Evolutionary conservation across 768 basidiomycete genomes (phyloP), one percentile per base, ranked within the genome.

Genomic region (Podaxis rugospora): DNA sequence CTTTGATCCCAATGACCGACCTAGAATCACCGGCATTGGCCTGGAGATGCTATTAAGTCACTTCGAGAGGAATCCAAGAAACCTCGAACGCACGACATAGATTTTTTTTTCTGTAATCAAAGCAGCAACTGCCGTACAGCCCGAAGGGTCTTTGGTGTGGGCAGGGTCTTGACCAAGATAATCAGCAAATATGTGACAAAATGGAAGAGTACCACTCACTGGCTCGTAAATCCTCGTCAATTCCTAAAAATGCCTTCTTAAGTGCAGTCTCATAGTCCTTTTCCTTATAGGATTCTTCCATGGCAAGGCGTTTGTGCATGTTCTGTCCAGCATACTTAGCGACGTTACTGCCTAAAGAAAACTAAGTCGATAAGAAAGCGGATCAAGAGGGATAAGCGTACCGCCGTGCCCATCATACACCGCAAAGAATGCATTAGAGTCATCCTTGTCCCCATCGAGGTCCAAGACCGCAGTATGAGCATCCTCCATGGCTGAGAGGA

Each of bases 381-480:
- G 52, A 53, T 44, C 18, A 49, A 37, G 23, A 23, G 37, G 42
- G 47, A 66, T 53, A 23, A 57, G 72, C 84, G 65, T 69, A 93
- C 96, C 97, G 62, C 97, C 97, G 71, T 99, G 97, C 32, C 97
- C 97, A 75, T 99, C 97, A 70, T 97, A 98, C 1, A 99, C 95
- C 28, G 91, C 96, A 68, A 98, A 97, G 77, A 98, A 95, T 0
- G 92, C 82, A 70, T 88, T 90, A 4, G 77, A 75, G 40, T 78
- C 72, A 1, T 75, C 70, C 21, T 65, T 67, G 62, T 67, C 76
- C 44, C 80, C 81, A 61, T 90, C 87, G 60, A 97, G 77, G 64
- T 86, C 80, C 50, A 95, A 78, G 27, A 91, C 75, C 40, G 85
- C 80, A 16, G 91, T 80, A 74, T 98, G 96, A 1, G 96, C 86